A percentile compares a stretch with the other conserved stretches of the same genome.
phyloP scores from a whole-genome alignment of 495 filamentous ascomycete genomes.

The Acidomyces sp. region DNA sequence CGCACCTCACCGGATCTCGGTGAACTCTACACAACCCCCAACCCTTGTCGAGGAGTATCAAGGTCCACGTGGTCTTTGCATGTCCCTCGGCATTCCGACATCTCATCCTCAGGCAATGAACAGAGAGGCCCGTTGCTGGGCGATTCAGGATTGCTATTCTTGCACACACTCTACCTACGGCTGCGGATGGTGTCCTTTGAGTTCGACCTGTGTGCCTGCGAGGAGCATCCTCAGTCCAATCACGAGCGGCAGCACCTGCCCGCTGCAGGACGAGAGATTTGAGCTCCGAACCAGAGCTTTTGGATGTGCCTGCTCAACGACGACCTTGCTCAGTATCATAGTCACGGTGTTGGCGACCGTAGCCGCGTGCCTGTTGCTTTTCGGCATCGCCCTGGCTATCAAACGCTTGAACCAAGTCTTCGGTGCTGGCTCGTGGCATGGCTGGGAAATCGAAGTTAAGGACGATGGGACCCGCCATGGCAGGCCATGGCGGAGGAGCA shows the following conservation, averaged over 20 bases:
- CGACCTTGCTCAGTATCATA: slow-evolving; percentile 11
- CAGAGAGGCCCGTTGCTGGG: slow-evolving; percentile 8
- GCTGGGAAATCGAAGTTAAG: slow-evolving; percentile 11
- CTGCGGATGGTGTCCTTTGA: slow-evolving; percentile 3
- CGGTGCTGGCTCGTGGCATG: slow-evolving; percentile 10
- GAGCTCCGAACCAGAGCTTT: slow-evolving; percentile 14
- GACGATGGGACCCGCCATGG: slow-evolving; percentile 10
- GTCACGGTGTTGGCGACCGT: slow-evolving; percentile 16
- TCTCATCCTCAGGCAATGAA: background rate
- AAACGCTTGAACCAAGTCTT: slow-evolving; percentile 3
- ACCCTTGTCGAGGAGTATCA: no score
- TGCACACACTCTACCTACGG: slow-evolving; percentile 7
- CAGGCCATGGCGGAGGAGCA: slow-evolving; percentile 8
- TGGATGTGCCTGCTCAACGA: slow-evolving; percentile 14
- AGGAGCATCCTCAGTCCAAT: slow-evolving; percentile 7
- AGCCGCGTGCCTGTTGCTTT: slow-evolving; percentile 5
- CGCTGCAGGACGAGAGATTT: slow-evolving; percentile 10
- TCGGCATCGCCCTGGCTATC: background rate
- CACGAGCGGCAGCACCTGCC: slow-evolving; percentile 7
- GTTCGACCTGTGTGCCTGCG: slow-evolving; percentile 8
- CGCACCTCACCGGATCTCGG: no score
- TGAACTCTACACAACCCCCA: no score
- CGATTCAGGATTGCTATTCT: slow-evolving; percentile 7
- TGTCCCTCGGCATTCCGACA: background rate
- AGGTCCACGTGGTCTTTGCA: no score